Percentiles rank a stretch among this genome's conserved stretches.
Evolutionary conservation across 2,329 filamentous ascomycete genomes (phyloP).

Genomic region (Cordyceps militaris): DNA sequence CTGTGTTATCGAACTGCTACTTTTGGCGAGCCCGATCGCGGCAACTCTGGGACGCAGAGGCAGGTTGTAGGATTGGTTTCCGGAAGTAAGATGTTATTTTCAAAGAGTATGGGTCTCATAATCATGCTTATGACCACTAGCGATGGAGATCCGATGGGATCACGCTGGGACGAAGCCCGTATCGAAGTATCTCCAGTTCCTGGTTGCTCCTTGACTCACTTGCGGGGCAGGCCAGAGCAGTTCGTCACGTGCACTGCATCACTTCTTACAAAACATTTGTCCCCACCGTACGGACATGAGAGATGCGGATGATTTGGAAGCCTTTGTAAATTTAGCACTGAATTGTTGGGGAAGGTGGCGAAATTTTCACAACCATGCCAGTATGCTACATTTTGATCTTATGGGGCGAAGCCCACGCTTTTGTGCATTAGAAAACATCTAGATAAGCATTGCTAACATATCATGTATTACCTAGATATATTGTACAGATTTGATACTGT

Average conservation of each 20-base stretch:
- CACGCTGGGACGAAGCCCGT: constrained; percentile 25
- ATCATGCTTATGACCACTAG: neutral
- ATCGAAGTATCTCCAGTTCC: constrained; percentile 8
- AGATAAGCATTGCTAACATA: constrained; percentile 17
- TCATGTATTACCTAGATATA: constrained; percentile 29
- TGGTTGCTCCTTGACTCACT: constrained; percentile 17
- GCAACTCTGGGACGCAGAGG: neutral
- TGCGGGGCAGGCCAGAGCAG: constrained; percentile 13
- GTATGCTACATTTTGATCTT: neutral
- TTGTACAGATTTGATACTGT: constrained; percentile 21
- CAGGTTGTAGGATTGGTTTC: neutral
- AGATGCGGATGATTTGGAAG: no score
- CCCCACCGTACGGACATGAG: no score
- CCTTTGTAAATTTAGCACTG: no score
- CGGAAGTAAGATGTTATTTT: neutral
- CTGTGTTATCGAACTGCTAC: neutral
- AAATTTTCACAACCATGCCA: neutral
- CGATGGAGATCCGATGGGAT: constrained; percentile 19
- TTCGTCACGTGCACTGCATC: constrained; percentile 10
- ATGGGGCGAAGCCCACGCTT: neutral
- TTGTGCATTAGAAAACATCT: neutral
- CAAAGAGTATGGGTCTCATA: neutral
- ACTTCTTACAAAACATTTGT: no score
- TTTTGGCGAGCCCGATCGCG: neutral
- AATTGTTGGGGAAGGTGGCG: neutral